Conservation (phyloP, 2,329 filamentous ascomycete species). For the Diaporthe longicolla region DNA sequence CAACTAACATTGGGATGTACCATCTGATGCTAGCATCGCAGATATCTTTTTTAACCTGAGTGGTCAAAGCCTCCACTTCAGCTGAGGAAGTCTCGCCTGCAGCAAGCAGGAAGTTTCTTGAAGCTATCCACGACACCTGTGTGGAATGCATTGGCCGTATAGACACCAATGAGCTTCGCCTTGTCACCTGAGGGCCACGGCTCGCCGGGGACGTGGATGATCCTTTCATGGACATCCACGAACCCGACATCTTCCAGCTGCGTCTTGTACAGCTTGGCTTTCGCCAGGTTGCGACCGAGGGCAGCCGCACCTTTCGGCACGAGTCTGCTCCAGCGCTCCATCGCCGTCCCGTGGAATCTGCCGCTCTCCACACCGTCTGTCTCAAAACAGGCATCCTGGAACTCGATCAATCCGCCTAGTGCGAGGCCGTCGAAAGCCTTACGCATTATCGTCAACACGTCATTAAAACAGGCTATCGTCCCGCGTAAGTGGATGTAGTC, state of each 20-base stretch:
- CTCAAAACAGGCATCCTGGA: slow-evolving; percentile 25
- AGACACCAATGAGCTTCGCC: slow-evolving; percentile 19
- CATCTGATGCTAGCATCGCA: background rate
- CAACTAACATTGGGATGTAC: slow-evolving; percentile 27
- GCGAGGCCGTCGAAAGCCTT: slow-evolving; percentile 24
- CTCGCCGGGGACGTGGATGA: slow-evolving; percentile 8
- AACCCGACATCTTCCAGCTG: slow-evolving; percentile 22
- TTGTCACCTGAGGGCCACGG: slow-evolving; percentile 14
- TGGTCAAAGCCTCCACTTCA: slow-evolving; percentile 3
- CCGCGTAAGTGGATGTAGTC: slow-evolving; percentile 30
- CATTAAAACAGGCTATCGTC: slow-evolving; percentile 25
- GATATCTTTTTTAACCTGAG: background rate
- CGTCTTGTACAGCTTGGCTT: slow-evolving; percentile 14
- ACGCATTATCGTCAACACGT: slow-evolving; percentile 21
- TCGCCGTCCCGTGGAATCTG: background rate
- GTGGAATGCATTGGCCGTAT: slow-evolving; percentile 30
- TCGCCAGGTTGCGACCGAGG: slow-evolving; percentile 3
- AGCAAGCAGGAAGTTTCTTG: slow-evolving; percentile 25
- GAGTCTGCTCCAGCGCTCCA: slow-evolving; percentile 15
- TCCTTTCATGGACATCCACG: slow-evolving; percentile 5
- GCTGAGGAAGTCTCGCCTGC: slow-evolving; percentile 5
- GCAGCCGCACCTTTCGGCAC: background rate
- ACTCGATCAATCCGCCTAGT: slow-evolving; percentile 24
- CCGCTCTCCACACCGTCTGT: background rate
- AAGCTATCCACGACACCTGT: slow-evolving; percentile 23